Evolutionary conservation across 73 alveolate species (phyloP).

Genomic region (Uronychia setigera): DNA sequence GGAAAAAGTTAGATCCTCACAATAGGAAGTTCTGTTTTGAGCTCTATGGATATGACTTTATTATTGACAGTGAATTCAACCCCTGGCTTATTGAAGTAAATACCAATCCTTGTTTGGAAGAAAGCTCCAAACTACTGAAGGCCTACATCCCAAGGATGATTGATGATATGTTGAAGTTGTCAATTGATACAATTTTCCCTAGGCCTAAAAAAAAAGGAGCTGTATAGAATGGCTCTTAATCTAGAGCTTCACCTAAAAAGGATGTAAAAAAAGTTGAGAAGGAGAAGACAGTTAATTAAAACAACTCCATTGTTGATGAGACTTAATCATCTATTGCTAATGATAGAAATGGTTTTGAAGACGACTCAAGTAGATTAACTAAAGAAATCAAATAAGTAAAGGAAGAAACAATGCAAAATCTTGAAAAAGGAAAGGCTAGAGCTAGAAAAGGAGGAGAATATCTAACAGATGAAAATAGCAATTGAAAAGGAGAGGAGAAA

Average conservation of each 20-base stretch:
- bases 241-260: not conserved
- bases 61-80: constrained; percentile 70
- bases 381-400: not conserved
- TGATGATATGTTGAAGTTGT: constrained; percentile 79
- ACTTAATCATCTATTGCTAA: not conserved
- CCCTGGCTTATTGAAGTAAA: constrained; percentile 93
- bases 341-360: not conserved
- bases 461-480: too few species aligned
- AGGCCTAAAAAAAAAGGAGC: not conserved
- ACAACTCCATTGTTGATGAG: not conserved
- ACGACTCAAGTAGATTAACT: not conserved
- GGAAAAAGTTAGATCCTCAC: constrained; percentile 38
- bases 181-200: constrained; percentile 73
- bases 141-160: constrained; percentile 90
- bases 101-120: constrained; percentile 96
- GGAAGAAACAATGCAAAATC: not conserved
- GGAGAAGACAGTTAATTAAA: too few species aligned
- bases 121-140: constrained; percentile 77
- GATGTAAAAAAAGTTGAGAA: not conserved
- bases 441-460: too few species aligned
- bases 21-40: constrained; percentile 81
- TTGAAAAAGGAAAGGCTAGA: not conserved
- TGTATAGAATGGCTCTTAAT: too few species aligned
- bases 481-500: too few species aligned
- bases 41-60: constrained; percentile 83